Base-by-base conservation (phyloP, 768 basidiomycete genomes). In the Lyophyllum shimeji region DNA sequence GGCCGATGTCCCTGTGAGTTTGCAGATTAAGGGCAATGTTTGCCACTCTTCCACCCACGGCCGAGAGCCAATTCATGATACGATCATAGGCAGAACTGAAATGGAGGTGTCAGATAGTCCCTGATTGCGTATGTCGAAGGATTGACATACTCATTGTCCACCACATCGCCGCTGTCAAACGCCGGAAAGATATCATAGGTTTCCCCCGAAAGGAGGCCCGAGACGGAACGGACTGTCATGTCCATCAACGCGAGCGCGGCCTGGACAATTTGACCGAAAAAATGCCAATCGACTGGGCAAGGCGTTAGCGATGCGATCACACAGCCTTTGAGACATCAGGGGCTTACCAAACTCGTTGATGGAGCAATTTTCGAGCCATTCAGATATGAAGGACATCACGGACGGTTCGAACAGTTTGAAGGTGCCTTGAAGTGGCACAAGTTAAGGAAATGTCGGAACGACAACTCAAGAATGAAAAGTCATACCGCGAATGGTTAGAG, bases 231-330 rank as follows among this genome's bases (percentile, higher is more conserved):
- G 44, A 72, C 60, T 24, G 75, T 65, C 23, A 61, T 66, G 58
- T 79, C 81, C 33, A 85, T 64, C 11, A 84, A 60, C 0, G 56
- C 62, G 15, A 80, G 61, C 5, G 72, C 70, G 11, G 68, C 68
- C 55, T 79, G 74, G 0, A 85, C 60, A 8, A 84, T 58, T 50
- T 73, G 72, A 29, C 69, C 73, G 55, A 82, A 83, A 23, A 85
- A 68, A 33, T 64, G 66, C 86, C 86, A 88, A 56, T 84, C 72
- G 61, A 84, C 86, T 88, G 47, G 12, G 34, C 37, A 17, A 43
- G 31, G n/a, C 20, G 40, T 54, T 42, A 58, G 60, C 25, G 13
- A 50, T 52, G 37, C 53, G 31, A 24, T 29, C 4, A 51, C 17
- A 20, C 48, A 40, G 18, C 33, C n/a, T n/a, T 15, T 27, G 23